Conservation (phyloP, 768 basidiomycete species). For the Cystofilobasidium ferigula region DNA sequence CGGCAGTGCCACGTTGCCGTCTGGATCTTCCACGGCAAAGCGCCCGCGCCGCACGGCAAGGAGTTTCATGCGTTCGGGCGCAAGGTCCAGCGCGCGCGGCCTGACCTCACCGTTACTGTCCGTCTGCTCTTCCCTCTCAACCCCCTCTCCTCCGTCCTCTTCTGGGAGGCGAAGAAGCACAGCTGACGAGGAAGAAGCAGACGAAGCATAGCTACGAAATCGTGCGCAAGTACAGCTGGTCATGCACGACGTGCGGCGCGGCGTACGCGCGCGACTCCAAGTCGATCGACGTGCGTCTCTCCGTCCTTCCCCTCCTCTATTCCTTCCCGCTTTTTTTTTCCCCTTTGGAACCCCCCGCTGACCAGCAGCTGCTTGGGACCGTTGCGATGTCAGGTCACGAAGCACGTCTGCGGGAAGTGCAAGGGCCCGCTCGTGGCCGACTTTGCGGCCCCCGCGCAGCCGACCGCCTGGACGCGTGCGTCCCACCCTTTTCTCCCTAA, state of each 20-base stretch:
- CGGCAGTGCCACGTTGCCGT: slow-evolving; percentile 22
- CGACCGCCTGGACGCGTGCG: slow-evolving; percentile 21
- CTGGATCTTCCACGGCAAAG: slow-evolving; percentile 22
- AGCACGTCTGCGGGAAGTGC: background rate
- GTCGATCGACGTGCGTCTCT: slow-evolving; percentile 17
- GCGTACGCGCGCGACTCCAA: slow-evolving; percentile 22
- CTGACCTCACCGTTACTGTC: slow-evolving; percentile 19
- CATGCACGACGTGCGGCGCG: slow-evolving; percentile 11
- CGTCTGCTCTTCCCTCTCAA: background rate
- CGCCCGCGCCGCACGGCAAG: slow-evolving; percentile 23
- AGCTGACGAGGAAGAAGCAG: too few species aligned
- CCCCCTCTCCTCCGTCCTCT: too few species aligned
- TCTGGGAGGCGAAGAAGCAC: too few species aligned
- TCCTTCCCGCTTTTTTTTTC: background rate
- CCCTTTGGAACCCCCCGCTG: too few species aligned
- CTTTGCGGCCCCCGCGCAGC: background rate
- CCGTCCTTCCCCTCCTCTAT: background rate
- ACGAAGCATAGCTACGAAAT: slow-evolving; percentile 25
- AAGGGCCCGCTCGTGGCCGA: background rate
- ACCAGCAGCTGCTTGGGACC: too few species aligned
- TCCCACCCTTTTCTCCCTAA: background rate
- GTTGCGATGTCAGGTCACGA: slow-evolving; percentile 1
- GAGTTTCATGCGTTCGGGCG: slow-evolving; percentile 17
- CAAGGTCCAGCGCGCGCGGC: slow-evolving; percentile 6
- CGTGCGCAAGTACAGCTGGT: slow-evolving; percentile 21